Conservation (phyloP, 2,329 filamentous ascomycete species). For the Epichloe aotearoae region DNA sequence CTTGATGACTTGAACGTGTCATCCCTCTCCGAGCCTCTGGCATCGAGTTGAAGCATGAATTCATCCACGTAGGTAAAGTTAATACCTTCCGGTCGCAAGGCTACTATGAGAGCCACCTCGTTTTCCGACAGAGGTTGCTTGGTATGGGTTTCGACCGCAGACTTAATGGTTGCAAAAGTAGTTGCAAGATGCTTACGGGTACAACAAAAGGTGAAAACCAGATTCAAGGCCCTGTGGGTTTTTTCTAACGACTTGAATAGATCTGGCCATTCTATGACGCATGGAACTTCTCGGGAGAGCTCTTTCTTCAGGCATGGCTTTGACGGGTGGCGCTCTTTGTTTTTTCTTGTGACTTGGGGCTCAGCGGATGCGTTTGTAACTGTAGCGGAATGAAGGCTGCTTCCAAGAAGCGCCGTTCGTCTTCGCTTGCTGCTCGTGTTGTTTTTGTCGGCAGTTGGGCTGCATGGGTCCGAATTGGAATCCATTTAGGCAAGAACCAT, state of each 20-base stretch:
- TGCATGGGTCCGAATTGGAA: neutral
- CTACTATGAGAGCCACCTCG: slow-evolving; percentile 73
- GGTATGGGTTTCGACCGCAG: slow-evolving; percentile 72
- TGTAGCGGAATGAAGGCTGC: neutral
- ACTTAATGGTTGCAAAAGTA: slow-evolving; percentile 78
- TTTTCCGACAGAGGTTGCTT: slow-evolving; percentile 55
- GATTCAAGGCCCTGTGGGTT: slow-evolving; percentile 72
- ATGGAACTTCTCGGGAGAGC: neutral
- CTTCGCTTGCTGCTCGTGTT: neutral
- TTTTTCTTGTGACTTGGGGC: neutral
- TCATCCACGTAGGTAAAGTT: slow-evolving; percentile 82
- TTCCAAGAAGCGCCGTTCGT: neutral
- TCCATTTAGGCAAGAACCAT: neutral
- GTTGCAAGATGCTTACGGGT: slow-evolving; percentile 86
- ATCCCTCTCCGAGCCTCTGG: slow-evolving; percentile 54
- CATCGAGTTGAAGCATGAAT: slow-evolving; percentile 65
- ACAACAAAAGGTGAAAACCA: slow-evolving; percentile 91
- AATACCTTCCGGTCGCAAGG: slow-evolving; percentile 63
- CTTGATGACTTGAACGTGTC: slow-evolving; percentile 41
- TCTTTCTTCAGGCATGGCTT: neutral
- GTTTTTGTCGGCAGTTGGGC: neutral
- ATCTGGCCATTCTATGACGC: slow-evolving; percentile 52
- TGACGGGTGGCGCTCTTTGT: neutral
- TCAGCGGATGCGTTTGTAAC: neutral
- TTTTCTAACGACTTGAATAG: slow-evolving; percentile 60